Conservation (phyloP, 2,329 filamentous ascomycete species). For the Blastomyces gilchristii region DNA sequence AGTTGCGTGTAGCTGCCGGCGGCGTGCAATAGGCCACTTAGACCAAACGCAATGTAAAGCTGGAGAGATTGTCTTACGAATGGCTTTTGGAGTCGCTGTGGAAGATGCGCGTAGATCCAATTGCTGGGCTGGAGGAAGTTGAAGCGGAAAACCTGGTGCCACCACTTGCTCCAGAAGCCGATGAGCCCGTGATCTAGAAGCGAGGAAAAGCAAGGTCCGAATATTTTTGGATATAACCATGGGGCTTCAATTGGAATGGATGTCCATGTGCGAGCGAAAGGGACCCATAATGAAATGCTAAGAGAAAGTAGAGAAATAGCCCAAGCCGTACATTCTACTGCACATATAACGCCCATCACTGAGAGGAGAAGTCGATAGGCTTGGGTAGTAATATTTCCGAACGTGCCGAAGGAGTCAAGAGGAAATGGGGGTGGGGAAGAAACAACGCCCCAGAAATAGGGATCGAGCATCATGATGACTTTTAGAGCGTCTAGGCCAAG, state of each 20-base stretch:
- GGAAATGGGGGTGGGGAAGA: slow-evolving; percentile 38
- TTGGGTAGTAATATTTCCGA: slow-evolving; percentile 41
- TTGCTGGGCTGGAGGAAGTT: slow-evolving; percentile 35
- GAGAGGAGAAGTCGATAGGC: slow-evolving; percentile 47
- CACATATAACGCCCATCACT: slow-evolving; percentile 44
- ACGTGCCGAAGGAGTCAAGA: slow-evolving; percentile 32
- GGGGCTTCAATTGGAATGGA: slow-evolving; percentile 51
- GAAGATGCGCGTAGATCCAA: slow-evolving; percentile 27
- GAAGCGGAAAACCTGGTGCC: slow-evolving; percentile 83
- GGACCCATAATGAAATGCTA: slow-evolving; percentile 41
- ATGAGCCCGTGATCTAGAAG: slow-evolving; percentile 55
- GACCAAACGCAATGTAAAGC: slow-evolving; percentile 24
- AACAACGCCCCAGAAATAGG: slow-evolving; percentile 58
- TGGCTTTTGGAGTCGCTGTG: slow-evolving; percentile 17
- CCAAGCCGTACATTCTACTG: slow-evolving; percentile 52
- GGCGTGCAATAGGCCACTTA: slow-evolving; percentile 50
- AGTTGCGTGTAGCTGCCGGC: slow-evolving; percentile 58
- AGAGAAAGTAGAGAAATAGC: slow-evolving; percentile 52
- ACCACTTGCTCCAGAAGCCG: slow-evolving; percentile 76
- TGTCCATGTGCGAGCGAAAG: slow-evolving; percentile 44
- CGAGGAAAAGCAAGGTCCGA: slow-evolving; percentile 38
- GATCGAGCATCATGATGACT: slow-evolving; percentile 60
- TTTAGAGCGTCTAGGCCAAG: slow-evolving; percentile 61
- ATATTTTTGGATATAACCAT: slow-evolving; percentile 53
- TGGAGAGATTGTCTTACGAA: slow-evolving; percentile 18